These are phyloP conservation scores for Hericium rajendrae DNA, from an alignment of 768 basidiomycete genomes.

Conservation along the genomic window DNA sequence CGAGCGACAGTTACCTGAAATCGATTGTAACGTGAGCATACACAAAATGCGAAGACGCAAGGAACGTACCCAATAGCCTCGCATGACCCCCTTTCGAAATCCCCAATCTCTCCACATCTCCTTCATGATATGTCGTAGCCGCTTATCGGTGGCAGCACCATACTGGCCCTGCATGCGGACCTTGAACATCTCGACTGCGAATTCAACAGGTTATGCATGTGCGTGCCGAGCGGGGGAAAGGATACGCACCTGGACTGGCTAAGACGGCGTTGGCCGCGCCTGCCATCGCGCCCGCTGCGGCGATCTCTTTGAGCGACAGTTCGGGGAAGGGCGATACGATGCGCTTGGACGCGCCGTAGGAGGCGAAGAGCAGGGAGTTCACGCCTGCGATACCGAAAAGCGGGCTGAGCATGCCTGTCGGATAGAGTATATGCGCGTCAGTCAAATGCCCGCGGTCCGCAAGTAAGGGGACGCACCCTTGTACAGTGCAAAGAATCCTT, in stretches of 20 bases:
- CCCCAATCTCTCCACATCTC: conserved; percentile 90
- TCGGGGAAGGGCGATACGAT: conserved; percentile 85
- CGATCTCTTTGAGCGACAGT: conserved; percentile 69
- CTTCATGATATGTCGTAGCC: conserved; percentile 53
- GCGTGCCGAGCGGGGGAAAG: background rate
- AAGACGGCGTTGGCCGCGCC: conserved; percentile 86
- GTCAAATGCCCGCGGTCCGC: background rate
- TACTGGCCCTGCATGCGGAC: conserved; percentile 97
- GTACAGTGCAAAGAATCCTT: conserved; percentile 90
- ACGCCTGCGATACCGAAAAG: conserved; percentile 90
- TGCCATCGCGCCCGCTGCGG: conserved; percentile 83
- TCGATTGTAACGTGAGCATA: background rate
- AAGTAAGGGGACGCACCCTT: conserved; percentile 50
- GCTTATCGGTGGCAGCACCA: conserved; percentile 70
- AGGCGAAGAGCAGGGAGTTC: conserved; percentile 89
- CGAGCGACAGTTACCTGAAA: conserved; percentile 75
- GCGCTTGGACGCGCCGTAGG: conserved; percentile 75
- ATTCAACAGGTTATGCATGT: background rate
- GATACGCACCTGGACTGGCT: conserved; percentile 68
- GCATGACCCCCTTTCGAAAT: conserved; percentile 82
- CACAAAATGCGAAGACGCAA: background rate
- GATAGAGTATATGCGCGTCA: background rate
- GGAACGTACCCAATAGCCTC: conserved; percentile 83
- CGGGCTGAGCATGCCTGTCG: conserved; percentile 79
- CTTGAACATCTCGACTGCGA: conserved; percentile 93